Conservation (phyloP, 805 yeast genomes). For the Yamadazyma ubonensis region DNA sequence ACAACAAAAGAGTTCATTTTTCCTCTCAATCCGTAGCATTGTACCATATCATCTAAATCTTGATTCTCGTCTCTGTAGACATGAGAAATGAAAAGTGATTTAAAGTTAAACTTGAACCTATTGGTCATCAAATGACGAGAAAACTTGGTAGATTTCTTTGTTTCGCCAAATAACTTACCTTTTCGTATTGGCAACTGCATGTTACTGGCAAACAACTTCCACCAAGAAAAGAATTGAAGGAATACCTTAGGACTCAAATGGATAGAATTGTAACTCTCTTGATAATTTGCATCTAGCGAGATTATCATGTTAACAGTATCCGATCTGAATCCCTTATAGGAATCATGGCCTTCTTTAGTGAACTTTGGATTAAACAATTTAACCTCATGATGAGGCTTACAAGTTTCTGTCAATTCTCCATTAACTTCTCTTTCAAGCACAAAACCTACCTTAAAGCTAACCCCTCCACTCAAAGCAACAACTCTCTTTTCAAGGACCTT, state of each 20-base stretch:
- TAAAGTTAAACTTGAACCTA: slow-evolving; percentile 71
- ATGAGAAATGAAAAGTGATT: slow-evolving; percentile 75
- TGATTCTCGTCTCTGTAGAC: slow-evolving; percentile 52
- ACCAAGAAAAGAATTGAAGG: slow-evolving; percentile 76
- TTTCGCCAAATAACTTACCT: slow-evolving; percentile 67
- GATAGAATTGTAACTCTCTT: slow-evolving; percentile 58
- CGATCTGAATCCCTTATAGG: slow-evolving; percentile 41
- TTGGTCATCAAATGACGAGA: slow-evolving; percentile 74
- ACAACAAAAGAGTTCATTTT: slow-evolving; percentile 38
- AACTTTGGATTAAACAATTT: slow-evolving; percentile 57
- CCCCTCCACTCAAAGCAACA: slow-evolving; percentile 60
- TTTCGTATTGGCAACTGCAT: slow-evolving; percentile 75
- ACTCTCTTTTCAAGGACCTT: slow-evolving; percentile 49
- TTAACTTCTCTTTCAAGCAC: slow-evolving; percentile 46
- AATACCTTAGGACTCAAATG: slow-evolving; percentile 74
- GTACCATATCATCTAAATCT: slow-evolving; percentile 44
- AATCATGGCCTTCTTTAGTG: slow-evolving; percentile 36
- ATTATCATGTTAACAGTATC: slow-evolving; percentile 42
- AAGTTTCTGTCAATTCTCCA: slow-evolving; percentile 39
- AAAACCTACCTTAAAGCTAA: slow-evolving; percentile 57
- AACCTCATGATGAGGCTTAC: slow-evolving; percentile 62
- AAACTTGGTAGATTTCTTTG: slow-evolving; percentile 59
- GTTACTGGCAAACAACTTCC: slow-evolving; percentile 79
- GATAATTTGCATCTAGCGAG: slow-evolving; percentile 35
- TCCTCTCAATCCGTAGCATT: slow-evolving; percentile 66